A percentile compares a stretch with the other conserved stretches of the same genome.
These are phyloP conservation scores for Lichtheimia ornata DNA, from an alignment of 371 early-diverging fungal species.

Conservation along the genomic window DNA sequence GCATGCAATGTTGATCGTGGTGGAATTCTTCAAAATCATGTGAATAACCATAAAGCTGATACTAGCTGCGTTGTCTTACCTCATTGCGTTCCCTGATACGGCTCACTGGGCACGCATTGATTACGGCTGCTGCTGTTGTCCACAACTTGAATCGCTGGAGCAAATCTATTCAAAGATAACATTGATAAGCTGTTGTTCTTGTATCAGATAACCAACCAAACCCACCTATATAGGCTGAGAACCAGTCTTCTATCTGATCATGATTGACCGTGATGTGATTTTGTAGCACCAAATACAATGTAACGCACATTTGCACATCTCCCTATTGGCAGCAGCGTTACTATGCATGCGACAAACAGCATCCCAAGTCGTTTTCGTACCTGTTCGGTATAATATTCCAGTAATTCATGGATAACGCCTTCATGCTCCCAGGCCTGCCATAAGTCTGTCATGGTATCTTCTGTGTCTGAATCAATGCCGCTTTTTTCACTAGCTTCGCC, in stretches of 20 bases:
- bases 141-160: conserved; percentile 79
- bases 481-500: conserved; percentile 9
- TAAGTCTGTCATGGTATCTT: conserved; percentile 23
- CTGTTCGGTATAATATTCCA: conserved; percentile 78
- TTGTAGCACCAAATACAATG: conserved; percentile 65
- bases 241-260: conserved; percentile 67
- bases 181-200: background rate
- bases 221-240: conserved; percentile 71
- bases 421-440: conserved; percentile 59
- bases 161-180: conserved; percentile 48
- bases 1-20: conserved; percentile 74
- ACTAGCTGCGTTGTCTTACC: conserved; percentile 29
- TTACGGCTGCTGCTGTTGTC: conserved; percentile 66
- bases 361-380: conserved; percentile 23
- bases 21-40: conserved; percentile 58
- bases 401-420: conserved; percentile 52
- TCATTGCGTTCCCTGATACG: conserved; percentile 58
- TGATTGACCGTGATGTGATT: conserved; percentile 46
- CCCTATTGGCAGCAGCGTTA: conserved; percentile 37
- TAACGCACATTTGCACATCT: conserved; percentile 86
- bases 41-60: conserved; percentile 3
- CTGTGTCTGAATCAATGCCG: background rate
- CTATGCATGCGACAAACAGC: background rate
- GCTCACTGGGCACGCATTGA: conserved; percentile 60
- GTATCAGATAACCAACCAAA: background rate